Conservation (phyloP, 495 filamentous ascomycete genomes). For the Penicillium dipodomyicola region DNA sequence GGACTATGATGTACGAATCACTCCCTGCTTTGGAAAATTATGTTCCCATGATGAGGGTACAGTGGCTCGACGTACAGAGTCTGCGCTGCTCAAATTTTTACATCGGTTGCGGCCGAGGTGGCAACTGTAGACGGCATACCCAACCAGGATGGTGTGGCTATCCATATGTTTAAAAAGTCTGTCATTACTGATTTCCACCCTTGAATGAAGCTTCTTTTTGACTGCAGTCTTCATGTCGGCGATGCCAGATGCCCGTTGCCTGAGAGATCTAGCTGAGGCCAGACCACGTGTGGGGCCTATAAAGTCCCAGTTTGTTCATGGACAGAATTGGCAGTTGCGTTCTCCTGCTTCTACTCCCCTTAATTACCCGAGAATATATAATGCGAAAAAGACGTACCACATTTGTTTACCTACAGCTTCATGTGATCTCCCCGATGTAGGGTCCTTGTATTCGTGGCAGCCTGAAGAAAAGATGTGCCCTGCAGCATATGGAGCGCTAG, state of each 20-base stretch:
- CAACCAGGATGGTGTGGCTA: no score
- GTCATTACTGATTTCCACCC: no score
- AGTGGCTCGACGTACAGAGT: background rate
- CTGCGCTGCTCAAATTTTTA: background rate
- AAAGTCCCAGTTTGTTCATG: background rate
- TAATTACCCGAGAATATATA: background rate
- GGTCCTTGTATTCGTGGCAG: no score
- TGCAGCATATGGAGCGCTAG: no score
- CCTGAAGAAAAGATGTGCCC: no score
- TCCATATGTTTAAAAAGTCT: no score
- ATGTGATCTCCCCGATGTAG: no score
- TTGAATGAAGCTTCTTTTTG: no score
- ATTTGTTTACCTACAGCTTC: no score
- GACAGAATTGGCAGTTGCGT: background rate
- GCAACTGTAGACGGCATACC: no score
- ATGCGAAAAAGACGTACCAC: background rate
- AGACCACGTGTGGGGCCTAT: background rate
- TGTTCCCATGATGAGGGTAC: background rate
- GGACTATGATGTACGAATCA: background rate
- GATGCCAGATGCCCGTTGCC: background rate
- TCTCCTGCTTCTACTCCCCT: background rate
- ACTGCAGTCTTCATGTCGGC: no score
- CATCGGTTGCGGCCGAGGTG: background rate
- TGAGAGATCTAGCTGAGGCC: background rate
- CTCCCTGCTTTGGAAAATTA: background rate